phyloP scores from a whole-genome alignment of 305 asterid genomes.

The Fraxinus floribunda region DNA sequence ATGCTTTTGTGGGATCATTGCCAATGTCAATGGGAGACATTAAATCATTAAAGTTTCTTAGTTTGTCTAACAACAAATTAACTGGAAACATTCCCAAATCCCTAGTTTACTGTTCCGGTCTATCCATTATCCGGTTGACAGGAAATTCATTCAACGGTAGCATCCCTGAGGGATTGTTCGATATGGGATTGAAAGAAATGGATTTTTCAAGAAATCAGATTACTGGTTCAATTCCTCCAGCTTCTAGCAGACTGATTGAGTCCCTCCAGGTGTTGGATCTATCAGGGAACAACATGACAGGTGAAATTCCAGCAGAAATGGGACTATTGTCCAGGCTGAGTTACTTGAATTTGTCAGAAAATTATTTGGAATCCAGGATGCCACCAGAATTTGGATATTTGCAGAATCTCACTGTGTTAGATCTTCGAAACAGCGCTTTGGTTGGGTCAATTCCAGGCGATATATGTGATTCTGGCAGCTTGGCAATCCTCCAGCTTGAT shows the following conservation, averaged over 20 bases:
- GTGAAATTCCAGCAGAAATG: constrained; percentile 76
- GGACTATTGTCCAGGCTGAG: constrained; percentile 68
- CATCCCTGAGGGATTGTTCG: constrained; percentile 61
- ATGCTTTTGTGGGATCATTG: constrained; percentile 51
- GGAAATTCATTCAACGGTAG: constrained; percentile 58
- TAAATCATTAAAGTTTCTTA: constrained; percentile 42
- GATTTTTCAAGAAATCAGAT: constrained; percentile 73
- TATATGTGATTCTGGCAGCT: constrained; percentile 80
- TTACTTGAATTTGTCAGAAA: constrained; percentile 80
- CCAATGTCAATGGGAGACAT: constrained; percentile 58
- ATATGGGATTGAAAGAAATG: constrained; percentile 60
- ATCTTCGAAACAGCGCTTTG: constrained; percentile 59
- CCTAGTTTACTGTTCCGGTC: constrained; percentile 34
- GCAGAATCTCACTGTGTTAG: constrained; percentile 67
- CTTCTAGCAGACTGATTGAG: constrained; percentile 54
- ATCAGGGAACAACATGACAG: constrained; percentile 62
- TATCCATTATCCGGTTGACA: constrained; percentile 49
- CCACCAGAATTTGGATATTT: constrained; percentile 76
- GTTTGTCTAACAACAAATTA: constrained; percentile 45
- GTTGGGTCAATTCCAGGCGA: constrained; percentile 72
- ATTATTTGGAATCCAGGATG: constrained; percentile 63
- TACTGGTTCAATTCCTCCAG: constrained; percentile 61
- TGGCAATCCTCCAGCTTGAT: constrained; percentile 87
- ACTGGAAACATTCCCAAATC: constrained; percentile 61
- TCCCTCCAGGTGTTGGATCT: constrained; percentile 65